Evolutionary conservation across 208 protist species (phyloP).

Genomic region (Trypanosoma melophagium): DNA sequence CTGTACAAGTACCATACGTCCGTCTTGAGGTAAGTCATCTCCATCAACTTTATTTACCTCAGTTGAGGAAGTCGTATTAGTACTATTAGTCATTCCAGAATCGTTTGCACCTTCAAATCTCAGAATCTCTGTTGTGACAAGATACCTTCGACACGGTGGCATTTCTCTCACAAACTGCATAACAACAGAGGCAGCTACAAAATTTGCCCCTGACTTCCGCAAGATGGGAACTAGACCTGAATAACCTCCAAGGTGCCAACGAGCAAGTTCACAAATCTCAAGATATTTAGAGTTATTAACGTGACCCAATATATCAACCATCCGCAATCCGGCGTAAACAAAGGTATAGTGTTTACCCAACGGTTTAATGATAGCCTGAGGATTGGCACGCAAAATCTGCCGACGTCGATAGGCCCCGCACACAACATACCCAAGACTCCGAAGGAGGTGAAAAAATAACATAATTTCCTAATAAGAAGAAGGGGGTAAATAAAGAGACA

Average conservation of each 20-base stretch:
- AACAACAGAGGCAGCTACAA: slow-evolving; percentile 44
- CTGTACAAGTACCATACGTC: slow-evolving; percentile 44
- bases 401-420: slow-evolving; percentile 7
- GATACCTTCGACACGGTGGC: slow-evolving; percentile 22
- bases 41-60: background rate
- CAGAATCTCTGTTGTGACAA: slow-evolving; percentile 26
- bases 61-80: background rate
- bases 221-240: slow-evolving; percentile 14
- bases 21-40: slow-evolving; percentile 16
- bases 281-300: slow-evolving; percentile 76
- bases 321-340: slow-evolving; percentile 52
- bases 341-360: slow-evolving; percentile 13
- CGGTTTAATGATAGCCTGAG: slow-evolving; percentile 1
- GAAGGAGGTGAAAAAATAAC: slow-evolving; percentile 6
- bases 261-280: slow-evolving; percentile 61
- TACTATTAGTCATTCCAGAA: background rate
- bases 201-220: slow-evolving; percentile 19
- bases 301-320: slow-evolving; percentile 54
- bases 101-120: slow-evolving; percentile 11
- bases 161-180: slow-evolving; percentile 57
- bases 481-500: background rate
- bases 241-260: slow-evolving; percentile 45
- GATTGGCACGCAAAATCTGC: slow-evolving; percentile 14
- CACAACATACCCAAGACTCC: background rate
- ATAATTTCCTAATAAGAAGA: slow-evolving; percentile 1